Evolutionary conservation across 768 basidiomycete species (phyloP).

Genomic region (Hysterangium stoloniferum): DNA sequence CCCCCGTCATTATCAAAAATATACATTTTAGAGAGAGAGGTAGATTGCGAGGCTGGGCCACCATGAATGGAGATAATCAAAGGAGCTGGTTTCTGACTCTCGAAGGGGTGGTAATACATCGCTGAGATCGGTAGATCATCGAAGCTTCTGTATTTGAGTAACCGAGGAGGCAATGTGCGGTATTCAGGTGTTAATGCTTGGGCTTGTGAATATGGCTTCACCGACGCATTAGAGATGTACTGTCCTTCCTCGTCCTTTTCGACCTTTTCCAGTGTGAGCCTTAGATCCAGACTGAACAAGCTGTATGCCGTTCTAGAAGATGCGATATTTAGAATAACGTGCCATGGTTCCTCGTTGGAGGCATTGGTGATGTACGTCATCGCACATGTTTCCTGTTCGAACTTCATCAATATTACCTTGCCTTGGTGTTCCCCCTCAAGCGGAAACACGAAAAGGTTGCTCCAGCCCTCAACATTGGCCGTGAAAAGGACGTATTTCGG

Average conservation of each 20-base stretch:
- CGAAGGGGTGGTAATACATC: conserved; percentile 34
- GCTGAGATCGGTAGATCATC: conserved; percentile 34
- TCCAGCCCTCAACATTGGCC: conserved; percentile 35
- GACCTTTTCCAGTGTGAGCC: conserved; percentile 16
- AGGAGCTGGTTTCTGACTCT: conserved; percentile 22
- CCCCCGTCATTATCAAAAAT: conserved; percentile 7
- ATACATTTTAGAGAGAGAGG: conserved; percentile 26
- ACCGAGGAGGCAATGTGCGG: conserved; percentile 24
- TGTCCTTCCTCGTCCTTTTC: conserved; percentile 19
- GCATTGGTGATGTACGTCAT: conserved; percentile 19
- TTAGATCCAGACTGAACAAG: conserved; percentile 27
- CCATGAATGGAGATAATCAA: conserved; percentile 34
- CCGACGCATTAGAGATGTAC: conserved; percentile 22
- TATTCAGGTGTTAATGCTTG: conserved; percentile 21
- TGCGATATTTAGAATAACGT: conserved; percentile 25
- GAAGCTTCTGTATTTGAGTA: conserved; percentile 34
- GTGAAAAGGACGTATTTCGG: conserved; percentile 25
- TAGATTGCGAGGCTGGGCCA: conserved; percentile 32
- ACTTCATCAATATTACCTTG: conserved; percentile 26
- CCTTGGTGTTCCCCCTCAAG: conserved; percentile 23
- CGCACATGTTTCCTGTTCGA: conserved; percentile 6
- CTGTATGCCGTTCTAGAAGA: conserved; percentile 26
- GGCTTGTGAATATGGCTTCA: conserved; percentile 29
- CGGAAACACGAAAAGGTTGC: conserved; percentile 23
- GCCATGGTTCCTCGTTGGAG: conserved; percentile 26